Conservation (phyloP, 331 rosid genomes). For the Stylosanthes scabra region DNA sequence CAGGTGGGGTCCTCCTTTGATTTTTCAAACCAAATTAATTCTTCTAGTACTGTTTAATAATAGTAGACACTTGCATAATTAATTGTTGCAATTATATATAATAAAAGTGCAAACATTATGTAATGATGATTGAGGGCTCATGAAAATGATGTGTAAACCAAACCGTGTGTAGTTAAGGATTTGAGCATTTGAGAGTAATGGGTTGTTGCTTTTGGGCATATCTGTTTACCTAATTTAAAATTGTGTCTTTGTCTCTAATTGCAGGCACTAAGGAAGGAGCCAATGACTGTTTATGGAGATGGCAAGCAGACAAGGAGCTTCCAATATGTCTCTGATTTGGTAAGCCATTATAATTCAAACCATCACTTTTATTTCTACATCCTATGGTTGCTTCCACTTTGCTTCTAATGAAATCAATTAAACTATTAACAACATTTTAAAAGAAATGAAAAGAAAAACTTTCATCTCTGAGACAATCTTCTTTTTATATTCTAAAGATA, state of each 20-base stretch:
- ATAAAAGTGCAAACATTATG: not conserved
- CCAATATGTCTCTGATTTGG: constrained; percentile 97
- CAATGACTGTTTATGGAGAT: constrained; percentile 93
- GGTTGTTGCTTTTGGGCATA: constrained; percentile 16
- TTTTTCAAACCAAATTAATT: not conserved
- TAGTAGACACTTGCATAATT: not conserved
- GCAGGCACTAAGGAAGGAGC: constrained; percentile 94
- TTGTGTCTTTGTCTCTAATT: constrained; percentile 37
- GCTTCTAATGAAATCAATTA: constrained; percentile 9
- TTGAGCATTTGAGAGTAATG: not conserved
- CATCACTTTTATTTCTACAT: not conserved
- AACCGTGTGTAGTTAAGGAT: not conserved
- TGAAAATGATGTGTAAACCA: not conserved
- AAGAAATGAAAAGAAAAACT: no score
- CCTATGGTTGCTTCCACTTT: constrained; percentile 15
- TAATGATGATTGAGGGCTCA: no score
- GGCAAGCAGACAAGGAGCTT: constrained; percentile 98
- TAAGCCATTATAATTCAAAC: constrained; percentile 38
- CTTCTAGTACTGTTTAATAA: not conserved
- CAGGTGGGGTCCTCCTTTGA: constrained; percentile 54
- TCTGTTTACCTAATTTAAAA: constrained; percentile 8
- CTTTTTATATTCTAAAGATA: no score
- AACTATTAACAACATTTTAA: no score
- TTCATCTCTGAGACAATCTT: no score
- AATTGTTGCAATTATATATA: not conserved